These are phyloP conservation scores for Trichoderma harzianum DNA, from an alignment of 2,329 filamentous ascomycete species.

Conservation along the genomic window DNA sequence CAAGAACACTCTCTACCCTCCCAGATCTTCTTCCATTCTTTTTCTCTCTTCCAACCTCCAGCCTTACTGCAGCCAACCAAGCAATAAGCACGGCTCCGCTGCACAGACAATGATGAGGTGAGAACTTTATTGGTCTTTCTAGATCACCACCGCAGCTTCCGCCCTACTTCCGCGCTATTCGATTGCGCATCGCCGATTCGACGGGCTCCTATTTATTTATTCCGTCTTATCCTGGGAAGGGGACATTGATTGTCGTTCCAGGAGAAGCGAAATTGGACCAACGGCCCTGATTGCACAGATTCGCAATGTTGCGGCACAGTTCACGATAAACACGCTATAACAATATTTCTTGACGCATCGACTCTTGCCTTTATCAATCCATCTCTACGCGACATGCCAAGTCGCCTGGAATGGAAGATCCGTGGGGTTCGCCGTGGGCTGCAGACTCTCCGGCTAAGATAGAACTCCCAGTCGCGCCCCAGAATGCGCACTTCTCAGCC, in stretches of 20 bases:
- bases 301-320: not conserved
- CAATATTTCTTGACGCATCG: not conserved
- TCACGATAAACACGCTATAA: not conserved
- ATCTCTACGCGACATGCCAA: constrained; percentile 31
- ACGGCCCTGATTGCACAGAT: not conserved
- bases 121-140: not conserved
- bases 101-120: not conserved
- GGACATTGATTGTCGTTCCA: not conserved
- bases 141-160: not conserved
- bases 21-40: not conserved
- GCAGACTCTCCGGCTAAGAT: constrained; percentile 37
- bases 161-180: not conserved
- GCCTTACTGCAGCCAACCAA: not conserved
- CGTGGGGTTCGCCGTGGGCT: constrained; percentile 61
- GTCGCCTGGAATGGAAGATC: constrained; percentile 55
- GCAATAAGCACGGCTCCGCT: not conserved
- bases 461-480: constrained; percentile 34
- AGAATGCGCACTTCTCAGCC: constrained; percentile 31
- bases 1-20: not conserved
- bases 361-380: not conserved
- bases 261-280: constrained; percentile 8
- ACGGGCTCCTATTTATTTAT: not conserved
- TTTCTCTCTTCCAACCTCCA: not conserved
- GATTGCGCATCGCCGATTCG: not conserved
- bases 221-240: not conserved